A percentile compares a stretch with the other conserved stretches of the same genome.
Evolutionary conservation across 2,329 filamentous ascomycete genomes (phyloP).

Genomic region (Berkeleyomyces basicola): DNA sequence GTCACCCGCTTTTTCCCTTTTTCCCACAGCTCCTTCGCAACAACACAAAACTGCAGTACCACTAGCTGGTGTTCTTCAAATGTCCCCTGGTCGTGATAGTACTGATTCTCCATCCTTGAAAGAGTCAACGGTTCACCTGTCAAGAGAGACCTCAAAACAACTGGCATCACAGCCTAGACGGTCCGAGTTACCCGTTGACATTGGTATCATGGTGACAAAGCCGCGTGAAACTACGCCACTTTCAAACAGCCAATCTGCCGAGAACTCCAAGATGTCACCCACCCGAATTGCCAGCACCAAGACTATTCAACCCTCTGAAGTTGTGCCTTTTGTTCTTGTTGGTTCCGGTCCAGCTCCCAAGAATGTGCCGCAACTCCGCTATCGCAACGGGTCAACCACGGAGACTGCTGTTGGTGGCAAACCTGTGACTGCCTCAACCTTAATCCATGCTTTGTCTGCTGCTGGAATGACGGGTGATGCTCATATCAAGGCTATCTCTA

Average conservation of each 20-base stretch:
- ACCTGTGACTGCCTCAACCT: neutral
- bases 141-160: neutral
- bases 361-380: conserved; percentile 12
- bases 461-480: neutral
- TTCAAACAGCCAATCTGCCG: neutral
- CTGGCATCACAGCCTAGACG: neutral
- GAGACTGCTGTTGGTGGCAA: neutral
- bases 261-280: neutral
- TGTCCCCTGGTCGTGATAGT: neutral
- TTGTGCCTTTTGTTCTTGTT: conserved; percentile 6
- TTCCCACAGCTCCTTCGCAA: conserved; percentile 24
- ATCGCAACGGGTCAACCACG: neutral
- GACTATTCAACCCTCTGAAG: conserved; percentile 24
- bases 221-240: neutral
- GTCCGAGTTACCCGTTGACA: neutral
- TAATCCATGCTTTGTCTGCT: neutral
- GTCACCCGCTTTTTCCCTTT: conserved; percentile 31
- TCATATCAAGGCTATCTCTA: neutral
- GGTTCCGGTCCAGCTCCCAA: conserved; percentile 10
- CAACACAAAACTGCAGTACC: neutral
- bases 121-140: neutral
- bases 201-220: neutral
- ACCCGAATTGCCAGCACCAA: conserved; percentile 31
- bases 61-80: neutral
- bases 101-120: neutral